Percentiles rank a stretch among this genome's conserved stretches.
Conservation (phyloP, 345 rosid species). For the Gossypium rotundifolium region DNA sequence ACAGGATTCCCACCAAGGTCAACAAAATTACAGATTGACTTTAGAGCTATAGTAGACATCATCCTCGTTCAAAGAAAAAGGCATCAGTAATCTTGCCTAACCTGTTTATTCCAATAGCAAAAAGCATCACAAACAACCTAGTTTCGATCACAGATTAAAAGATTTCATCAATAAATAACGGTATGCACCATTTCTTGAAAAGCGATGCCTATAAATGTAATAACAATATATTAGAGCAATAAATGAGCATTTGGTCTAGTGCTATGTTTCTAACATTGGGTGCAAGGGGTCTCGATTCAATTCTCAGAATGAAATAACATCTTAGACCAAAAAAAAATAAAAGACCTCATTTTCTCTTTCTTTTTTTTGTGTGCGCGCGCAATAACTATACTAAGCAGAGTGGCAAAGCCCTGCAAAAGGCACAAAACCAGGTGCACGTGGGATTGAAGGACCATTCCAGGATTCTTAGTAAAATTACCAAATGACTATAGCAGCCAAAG, state of each 20-base stretch:
- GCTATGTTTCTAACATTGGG: constrained; percentile 88
- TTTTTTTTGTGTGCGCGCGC: no score
- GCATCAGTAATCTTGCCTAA: neutral
- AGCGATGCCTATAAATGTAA: neutral
- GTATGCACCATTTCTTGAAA: neutral
- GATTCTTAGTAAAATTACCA: neutral
- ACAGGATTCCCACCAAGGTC: neutral
- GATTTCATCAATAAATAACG: neutral
- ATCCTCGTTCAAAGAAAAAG: neutral
- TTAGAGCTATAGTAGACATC: neutral
- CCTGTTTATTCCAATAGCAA: neutral
- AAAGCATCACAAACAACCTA: neutral
- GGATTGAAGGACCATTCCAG: neutral
- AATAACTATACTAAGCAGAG: no score
- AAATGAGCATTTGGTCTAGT: constrained; percentile 65
- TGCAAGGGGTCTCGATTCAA: constrained; percentile 70
- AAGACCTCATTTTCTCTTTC: no score
- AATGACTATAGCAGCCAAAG: neutral
- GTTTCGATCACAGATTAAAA: neutral
- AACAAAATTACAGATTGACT: neutral
- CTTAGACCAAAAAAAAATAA: no score
- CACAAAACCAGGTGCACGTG: no score
- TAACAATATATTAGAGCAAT: neutral
- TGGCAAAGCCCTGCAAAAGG: no score
- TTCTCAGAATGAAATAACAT: constrained; percentile 54